These are phyloP conservation scores for Yarrowia divulgata DNA, from an alignment of 805 yeast species.

Conservation along the genomic window DNA sequence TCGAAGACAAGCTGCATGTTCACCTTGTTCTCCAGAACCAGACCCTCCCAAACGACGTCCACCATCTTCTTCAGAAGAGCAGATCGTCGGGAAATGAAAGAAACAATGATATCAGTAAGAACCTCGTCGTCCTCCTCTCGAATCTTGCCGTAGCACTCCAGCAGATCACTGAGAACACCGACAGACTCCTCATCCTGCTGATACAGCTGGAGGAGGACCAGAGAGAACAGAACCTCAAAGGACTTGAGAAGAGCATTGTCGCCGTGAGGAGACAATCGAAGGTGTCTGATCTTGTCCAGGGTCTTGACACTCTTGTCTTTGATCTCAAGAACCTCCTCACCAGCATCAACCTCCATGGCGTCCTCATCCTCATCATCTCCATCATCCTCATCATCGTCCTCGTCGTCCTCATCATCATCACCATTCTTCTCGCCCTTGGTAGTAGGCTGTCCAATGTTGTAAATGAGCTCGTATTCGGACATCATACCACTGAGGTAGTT, in stretches of 20 bases:
- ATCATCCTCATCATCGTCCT: slow-evolving; percentile 20
- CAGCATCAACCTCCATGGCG: slow-evolving; percentile 38
- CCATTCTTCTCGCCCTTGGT: slow-evolving; percentile 20
- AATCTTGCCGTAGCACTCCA: slow-evolving; percentile 60
- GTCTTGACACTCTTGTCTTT: slow-evolving; percentile 59
- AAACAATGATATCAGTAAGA: slow-evolving; percentile 64
- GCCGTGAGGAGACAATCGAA: slow-evolving; percentile 51
- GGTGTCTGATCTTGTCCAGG: slow-evolving; percentile 55
- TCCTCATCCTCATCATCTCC: slow-evolving; percentile 35
- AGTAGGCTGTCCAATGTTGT: slow-evolving; percentile 45
- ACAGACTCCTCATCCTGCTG: slow-evolving; percentile 77
- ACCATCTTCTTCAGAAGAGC: slow-evolving; percentile 65
- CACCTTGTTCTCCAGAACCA: slow-evolving; percentile 57
- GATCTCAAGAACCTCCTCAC: slow-evolving; percentile 56
- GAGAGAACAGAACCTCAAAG: slow-evolving; percentile 78
- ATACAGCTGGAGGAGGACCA: slow-evolving; percentile 78
- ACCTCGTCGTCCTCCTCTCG: slow-evolving; percentile 51
- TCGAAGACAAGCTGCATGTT: slow-evolving; percentile 59
- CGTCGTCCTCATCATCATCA: slow-evolving; percentile 36
- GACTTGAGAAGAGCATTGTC: slow-evolving; percentile 59
- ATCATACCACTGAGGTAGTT: slow-evolving; percentile 44
- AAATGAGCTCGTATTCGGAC: slow-evolving; percentile 47
- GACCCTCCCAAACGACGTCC: slow-evolving; percentile 63
- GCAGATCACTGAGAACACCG: slow-evolving; percentile 74
- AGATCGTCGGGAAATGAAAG: slow-evolving; percentile 64